phyloP scores from a whole-genome alignment of 2,329 filamentous ascomycete species.

The Parafenestella ontariensis region DNA sequence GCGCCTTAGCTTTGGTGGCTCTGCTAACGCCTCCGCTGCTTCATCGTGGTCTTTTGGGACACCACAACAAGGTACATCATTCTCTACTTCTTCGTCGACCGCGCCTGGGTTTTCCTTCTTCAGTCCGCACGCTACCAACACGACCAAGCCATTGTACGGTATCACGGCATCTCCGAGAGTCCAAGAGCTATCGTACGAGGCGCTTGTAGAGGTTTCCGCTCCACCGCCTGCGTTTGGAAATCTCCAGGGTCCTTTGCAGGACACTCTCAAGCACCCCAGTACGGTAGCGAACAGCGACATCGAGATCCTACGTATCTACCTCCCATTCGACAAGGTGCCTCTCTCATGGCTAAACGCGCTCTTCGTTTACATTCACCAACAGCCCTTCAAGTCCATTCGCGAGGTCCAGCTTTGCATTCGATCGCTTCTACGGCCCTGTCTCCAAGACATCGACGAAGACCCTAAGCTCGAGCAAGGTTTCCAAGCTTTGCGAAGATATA shows the following conservation, averaged over 20 bases:
- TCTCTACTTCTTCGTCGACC: not conserved
- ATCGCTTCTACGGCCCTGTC: constrained; percentile 1
- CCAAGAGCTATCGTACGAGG: not conserved
- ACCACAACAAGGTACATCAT: not conserved
- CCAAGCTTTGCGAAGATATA: not conserved
- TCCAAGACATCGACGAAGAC: constrained; percentile 5
- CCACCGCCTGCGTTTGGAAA: not conserved
- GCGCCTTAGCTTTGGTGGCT: not conserved
- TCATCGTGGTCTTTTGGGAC: not conserved
- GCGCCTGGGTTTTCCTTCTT: not conserved
- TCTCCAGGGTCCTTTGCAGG: not conserved
- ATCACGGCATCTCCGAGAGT: not conserved
- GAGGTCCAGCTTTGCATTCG: constrained; percentile 10
- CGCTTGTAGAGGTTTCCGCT: not conserved
- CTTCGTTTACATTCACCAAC: not conserved
- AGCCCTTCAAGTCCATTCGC: not conserved
- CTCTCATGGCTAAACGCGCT: not conserved
- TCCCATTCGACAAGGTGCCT: constrained; percentile 1
- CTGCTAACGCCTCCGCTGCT: not conserved
- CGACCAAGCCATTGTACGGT: not conserved
- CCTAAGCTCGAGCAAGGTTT: not conserved
- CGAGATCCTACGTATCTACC: constrained; percentile 1
- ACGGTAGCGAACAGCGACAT: not conserved
- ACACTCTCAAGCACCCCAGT: not conserved
- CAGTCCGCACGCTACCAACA: not conserved